These are phyloP conservation scores for Bonia amplexicaulis DNA, from an alignment of 176 grass and related monocot genomes.

Conservation along the genomic window DNA sequence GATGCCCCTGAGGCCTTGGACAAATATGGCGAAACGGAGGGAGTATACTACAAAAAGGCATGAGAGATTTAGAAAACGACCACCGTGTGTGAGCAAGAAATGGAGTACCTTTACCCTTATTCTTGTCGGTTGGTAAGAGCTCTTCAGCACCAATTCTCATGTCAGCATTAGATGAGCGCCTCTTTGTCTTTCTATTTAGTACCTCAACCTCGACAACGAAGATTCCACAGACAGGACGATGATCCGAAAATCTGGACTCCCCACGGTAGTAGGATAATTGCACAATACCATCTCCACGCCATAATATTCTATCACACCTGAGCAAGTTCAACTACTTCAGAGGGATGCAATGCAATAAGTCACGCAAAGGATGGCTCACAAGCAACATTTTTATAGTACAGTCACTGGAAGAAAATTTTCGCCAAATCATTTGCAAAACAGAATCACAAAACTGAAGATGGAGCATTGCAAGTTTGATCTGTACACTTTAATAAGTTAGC, in stretches of 20 bases:
- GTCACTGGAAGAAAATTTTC: not conserved
- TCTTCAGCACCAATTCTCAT: conserved; percentile 60
- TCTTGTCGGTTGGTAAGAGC: conserved; percentile 32
- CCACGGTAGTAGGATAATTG: conserved; percentile 66
- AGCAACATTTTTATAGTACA: conserved; percentile 7
- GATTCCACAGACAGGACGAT: conserved; percentile 69
- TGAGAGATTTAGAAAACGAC: not conserved
- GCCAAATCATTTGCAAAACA: not conserved
- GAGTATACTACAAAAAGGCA: not conserved
- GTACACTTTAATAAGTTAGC: not conserved
- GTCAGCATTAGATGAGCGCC: conserved; percentile 34
- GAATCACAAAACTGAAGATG: not conserved
- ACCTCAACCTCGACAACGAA: conserved; percentile 55
- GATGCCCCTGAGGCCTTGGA: no score
- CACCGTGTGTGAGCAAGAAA: not conserved
- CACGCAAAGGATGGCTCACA: not conserved
- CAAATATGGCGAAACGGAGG: no score
- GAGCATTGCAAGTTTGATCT: not conserved
- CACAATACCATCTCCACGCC: conserved; percentile 62
- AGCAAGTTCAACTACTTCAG: conserved; percentile 24
- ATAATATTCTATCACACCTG: conserved; percentile 94
- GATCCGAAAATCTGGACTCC: conserved; percentile 76
- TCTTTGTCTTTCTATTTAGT: conserved; percentile 28
- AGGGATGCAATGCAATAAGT: not conserved
- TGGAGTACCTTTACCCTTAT: conserved; percentile 35